A percentile compares a stretch with the other conserved stretches of the same genome.
phyloP scores from a whole-genome alignment of 352 stramenopile genomes.

The Albugo candida region DNA sequence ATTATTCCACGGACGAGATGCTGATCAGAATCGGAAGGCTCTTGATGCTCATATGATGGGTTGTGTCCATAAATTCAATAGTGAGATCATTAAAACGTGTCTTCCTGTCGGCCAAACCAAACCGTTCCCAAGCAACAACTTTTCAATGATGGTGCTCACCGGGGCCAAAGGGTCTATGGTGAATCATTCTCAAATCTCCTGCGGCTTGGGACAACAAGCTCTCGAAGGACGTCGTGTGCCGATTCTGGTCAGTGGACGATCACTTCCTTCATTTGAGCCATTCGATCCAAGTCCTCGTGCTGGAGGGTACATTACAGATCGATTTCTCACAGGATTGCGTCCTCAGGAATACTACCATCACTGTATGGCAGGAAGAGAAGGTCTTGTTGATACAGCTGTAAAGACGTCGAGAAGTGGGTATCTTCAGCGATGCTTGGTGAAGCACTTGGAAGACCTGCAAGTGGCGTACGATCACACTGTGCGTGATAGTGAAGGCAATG shows the following conservation, averaged over 20 bases:
- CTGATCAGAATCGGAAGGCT: constrained; percentile 50
- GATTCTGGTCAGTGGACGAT: constrained; percentile 93
- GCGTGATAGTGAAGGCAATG: constrained; percentile 90
- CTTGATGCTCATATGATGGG: constrained; percentile 83
- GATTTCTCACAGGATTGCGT: constrained; percentile 94
- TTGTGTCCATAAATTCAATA: constrained; percentile 79
- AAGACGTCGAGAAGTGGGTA: constrained; percentile 99
- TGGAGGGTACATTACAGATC: constrained; percentile 98
- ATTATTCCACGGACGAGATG: constrained; percentile 48
- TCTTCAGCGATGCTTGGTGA: constrained; percentile 97
- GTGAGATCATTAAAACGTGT: constrained; percentile 98
- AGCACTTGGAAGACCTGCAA: constrained; percentile 95
- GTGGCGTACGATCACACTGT: constrained; percentile 99
- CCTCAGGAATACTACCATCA: constrained; percentile 99
- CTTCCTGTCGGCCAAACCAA: constrained; percentile 93
- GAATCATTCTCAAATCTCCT: constrained; percentile 99
- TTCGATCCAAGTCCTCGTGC: constrained; percentile 95
- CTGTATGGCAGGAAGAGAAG: constrained; percentile 99
- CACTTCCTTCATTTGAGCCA: constrained; percentile 95
- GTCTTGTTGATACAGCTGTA: constrained; percentile 97
- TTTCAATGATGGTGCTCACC: constrained; percentile 98
- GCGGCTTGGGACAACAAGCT: constrained; percentile 96
- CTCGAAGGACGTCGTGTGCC: constrained; percentile 97
- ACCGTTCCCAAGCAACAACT: constrained; percentile 97
- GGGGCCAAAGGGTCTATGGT: constrained; percentile 99